Conservation (phyloP, 495 filamentous ascomycete species). For the Sporormia fimetaria region DNA sequence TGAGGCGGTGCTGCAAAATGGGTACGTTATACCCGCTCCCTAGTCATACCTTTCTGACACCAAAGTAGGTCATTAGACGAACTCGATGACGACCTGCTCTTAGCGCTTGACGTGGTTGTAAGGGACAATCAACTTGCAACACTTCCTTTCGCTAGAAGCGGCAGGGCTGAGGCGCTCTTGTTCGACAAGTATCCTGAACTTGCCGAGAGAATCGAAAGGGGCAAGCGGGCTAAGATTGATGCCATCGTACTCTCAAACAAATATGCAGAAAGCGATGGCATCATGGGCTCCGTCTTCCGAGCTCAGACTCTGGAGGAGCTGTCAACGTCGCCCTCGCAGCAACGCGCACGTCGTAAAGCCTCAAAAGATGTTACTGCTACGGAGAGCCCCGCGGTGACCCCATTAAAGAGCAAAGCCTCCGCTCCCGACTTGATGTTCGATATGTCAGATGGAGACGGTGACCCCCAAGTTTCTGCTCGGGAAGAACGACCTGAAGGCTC, state of each 20-base stretch:
- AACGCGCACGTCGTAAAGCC: conserved; percentile 41
- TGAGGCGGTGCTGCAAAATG: conserved; percentile 80
- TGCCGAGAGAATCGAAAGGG: conserved; percentile 40
- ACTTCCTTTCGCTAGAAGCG: conserved; percentile 63
- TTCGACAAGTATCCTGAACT: conserved; percentile 62
- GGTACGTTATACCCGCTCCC: conserved; percentile 38
- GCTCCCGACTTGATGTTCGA: conserved; percentile 77
- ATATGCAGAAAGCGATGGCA: conserved; percentile 49
- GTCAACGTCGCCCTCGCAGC: conserved; percentile 41
- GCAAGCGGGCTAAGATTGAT: conserved; percentile 47
- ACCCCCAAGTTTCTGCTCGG: background rate
- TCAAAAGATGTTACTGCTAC: conserved; percentile 36
- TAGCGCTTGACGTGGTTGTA: conserved; percentile 67
- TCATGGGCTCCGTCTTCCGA: conserved; percentile 39
- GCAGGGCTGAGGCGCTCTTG: conserved; percentile 56
- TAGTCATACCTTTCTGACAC: conserved; percentile 16
- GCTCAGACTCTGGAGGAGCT: conserved; percentile 47
- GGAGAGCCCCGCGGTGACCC: conserved; percentile 37
- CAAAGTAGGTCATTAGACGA: conserved; percentile 55
- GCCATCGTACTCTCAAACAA: conserved; percentile 47
- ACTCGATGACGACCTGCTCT: conserved; percentile 71
- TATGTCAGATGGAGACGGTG: conserved; percentile 69
- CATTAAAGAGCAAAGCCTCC: conserved; percentile 52
- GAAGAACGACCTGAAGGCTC: conserved; percentile 4
- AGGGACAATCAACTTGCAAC: conserved; percentile 68